Evolutionary conservation across 2,329 filamentous ascomycete species (phyloP), one percentile per base, ranked within the genome.

Genomic region (Clarireedia hainanense): DNA sequence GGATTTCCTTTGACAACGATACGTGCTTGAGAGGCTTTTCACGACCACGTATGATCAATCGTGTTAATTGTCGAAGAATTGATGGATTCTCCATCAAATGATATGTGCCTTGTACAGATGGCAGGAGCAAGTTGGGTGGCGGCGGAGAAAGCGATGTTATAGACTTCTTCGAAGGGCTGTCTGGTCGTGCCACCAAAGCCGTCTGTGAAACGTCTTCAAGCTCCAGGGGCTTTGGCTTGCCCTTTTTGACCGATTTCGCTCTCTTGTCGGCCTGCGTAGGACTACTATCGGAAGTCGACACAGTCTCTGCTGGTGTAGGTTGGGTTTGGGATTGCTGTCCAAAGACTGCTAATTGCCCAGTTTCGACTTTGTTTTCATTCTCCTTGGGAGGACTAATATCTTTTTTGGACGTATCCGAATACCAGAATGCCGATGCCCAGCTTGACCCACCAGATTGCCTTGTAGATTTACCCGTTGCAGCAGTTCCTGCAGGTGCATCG

Each of bases 351-450:
- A 85, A 71, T 64, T 78, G 74, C 24, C 75, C 65, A 42, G 54
- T 30, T 27, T 64, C 62, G 36, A 63, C 53, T 5, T 56, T 39
- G 17, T 51, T 52, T 7, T 10, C 9, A 10, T 42, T 52, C 26
- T 52, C 57, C 26, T 52, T 56, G 15, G 47, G 20, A 45, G 50
- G 9, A 34, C 57, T 58, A 2, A 24, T 39, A 17, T 64, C 49
- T 45, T 70, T 69, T 30, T 69, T 64, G 27, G 61, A 57, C 5
- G 66, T 63, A 4, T 68, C 64, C 5, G 64, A 80, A 14, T 85
- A 89, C 88, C 88, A 92, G 62, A 92, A 91, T 0, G 52, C 52
- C 52, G 52, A 55, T 23, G 85, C 88, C 88, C 88, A 92, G 0
- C 85, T 88, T 0, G 87, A 86, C 12, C 80, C 80, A 51, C 53